phyloP scores from a whole-genome alignment of 2,329 filamentous ascomycete genomes.

The Amauroascus verrucosus region DNA sequence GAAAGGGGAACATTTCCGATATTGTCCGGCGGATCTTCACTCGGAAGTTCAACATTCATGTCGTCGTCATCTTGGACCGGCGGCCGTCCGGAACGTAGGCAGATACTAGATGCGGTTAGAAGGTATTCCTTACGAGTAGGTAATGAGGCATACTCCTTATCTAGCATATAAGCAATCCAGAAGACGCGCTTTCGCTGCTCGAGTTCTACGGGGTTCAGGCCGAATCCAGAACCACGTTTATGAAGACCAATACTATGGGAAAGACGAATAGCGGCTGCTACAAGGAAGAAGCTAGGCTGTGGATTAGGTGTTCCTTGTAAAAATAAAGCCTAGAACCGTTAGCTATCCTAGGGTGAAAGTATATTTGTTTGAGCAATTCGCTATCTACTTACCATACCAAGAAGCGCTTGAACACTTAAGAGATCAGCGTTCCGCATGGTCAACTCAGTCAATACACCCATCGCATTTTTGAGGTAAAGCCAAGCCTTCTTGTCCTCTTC shows the following conservation, averaged over 20 bases:
- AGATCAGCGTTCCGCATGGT: constrained; percentile 95
- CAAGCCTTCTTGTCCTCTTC: constrained; percentile 93
- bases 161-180: constrained; percentile 65
- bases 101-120: constrained; percentile 41
- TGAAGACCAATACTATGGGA: constrained; percentile 93
- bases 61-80: constrained; percentile 66
- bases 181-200: constrained; percentile 77
- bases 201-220: constrained; percentile 83
- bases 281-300: constrained; percentile 82
- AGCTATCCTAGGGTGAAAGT: background rate
- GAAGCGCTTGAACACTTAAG: constrained; percentile 81
- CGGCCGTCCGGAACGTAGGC: constrained; percentile 60
- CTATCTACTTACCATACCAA: constrained; percentile 59
- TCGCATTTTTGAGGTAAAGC: constrained; percentile 92
- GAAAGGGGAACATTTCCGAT: constrained; percentile 88
- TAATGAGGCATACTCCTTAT: constrained; percentile 50
- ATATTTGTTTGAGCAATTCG: constrained; percentile 13
- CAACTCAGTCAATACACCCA: constrained; percentile 84
- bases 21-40: constrained; percentile 79
- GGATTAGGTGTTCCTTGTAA: constrained; percentile 94
- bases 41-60: constrained; percentile 94
- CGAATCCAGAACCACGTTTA: constrained; percentile 85
- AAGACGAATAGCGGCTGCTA: constrained; percentile 79
- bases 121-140: background rate
- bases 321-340: constrained; percentile 56